phyloP scores from a whole-genome alignment of 164 flowering plant genomes.

The Berberis vulgaris region DNA sequence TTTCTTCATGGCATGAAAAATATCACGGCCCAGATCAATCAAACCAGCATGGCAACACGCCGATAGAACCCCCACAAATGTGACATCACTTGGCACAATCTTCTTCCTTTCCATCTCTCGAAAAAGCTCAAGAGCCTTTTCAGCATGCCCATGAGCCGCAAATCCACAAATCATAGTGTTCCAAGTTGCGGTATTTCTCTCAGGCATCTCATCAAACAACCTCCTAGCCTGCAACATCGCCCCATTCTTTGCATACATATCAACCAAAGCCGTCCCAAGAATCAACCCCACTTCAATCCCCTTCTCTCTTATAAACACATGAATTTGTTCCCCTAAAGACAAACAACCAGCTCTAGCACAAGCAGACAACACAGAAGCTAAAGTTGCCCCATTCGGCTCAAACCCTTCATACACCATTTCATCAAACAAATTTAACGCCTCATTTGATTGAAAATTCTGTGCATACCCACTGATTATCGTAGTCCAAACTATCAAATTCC shows the following conservation, averaged over 20 bases:
- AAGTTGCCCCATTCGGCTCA: slow-evolving; percentile 39
- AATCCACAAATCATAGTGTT: slow-evolving; percentile 63
- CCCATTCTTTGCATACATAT: slow-evolving; percentile 70
- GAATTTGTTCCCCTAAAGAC: slow-evolving; percentile 41
- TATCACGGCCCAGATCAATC: slow-evolving; percentile 33
- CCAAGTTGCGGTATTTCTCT: slow-evolving; percentile 47
- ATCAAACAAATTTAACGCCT: slow-evolving; percentile 48
- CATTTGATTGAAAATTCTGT: slow-evolving; percentile 32
- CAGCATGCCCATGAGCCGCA: slow-evolving; percentile 53
- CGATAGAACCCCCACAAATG: slow-evolving; percentile 51
- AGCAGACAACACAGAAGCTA: slow-evolving; percentile 56
- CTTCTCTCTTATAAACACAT: slow-evolving; percentile 25
- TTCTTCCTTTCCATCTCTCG: slow-evolving; percentile 21
- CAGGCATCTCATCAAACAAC: slow-evolving; percentile 38
- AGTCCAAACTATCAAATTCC: slow-evolving; percentile 51
- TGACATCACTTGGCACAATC: slow-evolving; percentile 35
- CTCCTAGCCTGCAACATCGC: slow-evolving; percentile 26
- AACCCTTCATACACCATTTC: slow-evolving; percentile 37
- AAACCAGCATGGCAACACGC: slow-evolving; percentile 69
- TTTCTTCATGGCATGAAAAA: slow-evolving; percentile 40
- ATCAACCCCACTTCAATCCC: slow-evolving; percentile 39
- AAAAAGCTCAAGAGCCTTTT: slow-evolving; percentile 39
- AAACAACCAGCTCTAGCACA: slow-evolving; percentile 48
- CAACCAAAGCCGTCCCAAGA: slow-evolving; percentile 57
- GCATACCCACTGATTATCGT: slow-evolving; percentile 57